phyloP scores from a whole-genome alignment of 2,329 filamentous ascomycete species.

The Alternaria triticimaculans region DNA sequence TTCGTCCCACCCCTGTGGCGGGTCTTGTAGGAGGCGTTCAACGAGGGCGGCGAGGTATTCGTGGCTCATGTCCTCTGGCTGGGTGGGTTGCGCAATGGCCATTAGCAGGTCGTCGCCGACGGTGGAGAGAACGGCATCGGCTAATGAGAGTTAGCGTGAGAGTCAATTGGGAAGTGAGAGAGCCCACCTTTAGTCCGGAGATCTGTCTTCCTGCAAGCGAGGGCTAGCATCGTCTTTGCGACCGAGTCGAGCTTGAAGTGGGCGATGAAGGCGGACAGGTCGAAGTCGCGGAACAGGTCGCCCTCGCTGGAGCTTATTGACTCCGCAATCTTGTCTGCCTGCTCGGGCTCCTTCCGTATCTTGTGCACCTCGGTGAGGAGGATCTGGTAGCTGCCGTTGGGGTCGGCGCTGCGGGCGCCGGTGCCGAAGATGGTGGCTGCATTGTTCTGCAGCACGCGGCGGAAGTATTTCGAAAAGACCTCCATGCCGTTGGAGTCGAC shows the following conservation, averaged over 20 bases:
- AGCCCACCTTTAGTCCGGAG: conserved; percentile 84
- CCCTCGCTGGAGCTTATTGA: conserved; percentile 89
- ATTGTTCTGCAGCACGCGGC: conserved; percentile 89
- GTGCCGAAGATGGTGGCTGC: conserved; percentile 88
- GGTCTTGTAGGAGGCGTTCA: conserved; percentile 85
- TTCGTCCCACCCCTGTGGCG: conserved; percentile 84
- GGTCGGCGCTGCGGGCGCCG: conserved; percentile 73
- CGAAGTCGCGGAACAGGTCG: conserved; percentile 94
- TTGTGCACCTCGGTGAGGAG: conserved; percentile 86
- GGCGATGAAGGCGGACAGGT: conserved; percentile 92
- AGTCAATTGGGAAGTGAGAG: background rate
- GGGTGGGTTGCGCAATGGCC: conserved; percentile 69
- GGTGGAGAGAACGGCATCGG: conserved; percentile 85
- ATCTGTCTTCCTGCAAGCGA: conserved; percentile 86
- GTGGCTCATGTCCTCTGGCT: conserved; percentile 70
- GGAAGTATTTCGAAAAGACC: conserved; percentile 94
- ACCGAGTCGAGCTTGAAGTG: conserved; percentile 93
- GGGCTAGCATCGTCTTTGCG: conserved; percentile 83
- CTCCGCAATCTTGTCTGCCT: conserved; percentile 90
- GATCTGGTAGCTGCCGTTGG: conserved; percentile 82
- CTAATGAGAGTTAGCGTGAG: conserved; percentile 56
- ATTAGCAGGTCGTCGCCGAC: conserved; percentile 80
- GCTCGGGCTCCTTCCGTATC: conserved; percentile 77
- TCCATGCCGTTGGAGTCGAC: conserved; percentile 99
- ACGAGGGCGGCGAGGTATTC: conserved; percentile 79